Evolutionary conservation across 2,329 filamentous ascomycete genomes (phyloP).

Genomic region (Hypoxylon sp.): DNA sequence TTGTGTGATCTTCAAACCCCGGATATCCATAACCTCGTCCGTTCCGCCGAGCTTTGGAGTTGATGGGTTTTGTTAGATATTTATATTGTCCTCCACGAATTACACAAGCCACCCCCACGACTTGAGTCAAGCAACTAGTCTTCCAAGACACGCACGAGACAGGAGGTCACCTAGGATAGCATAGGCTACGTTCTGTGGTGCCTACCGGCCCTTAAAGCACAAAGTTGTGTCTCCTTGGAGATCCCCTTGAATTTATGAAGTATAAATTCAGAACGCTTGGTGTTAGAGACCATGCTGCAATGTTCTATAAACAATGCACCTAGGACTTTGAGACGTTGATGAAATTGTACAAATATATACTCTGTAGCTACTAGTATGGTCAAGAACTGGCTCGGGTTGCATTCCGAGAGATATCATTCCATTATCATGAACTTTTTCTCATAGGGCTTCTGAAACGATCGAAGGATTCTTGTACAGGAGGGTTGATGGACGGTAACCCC

Average conservation of each 20-base stretch:
- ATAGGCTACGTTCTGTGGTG: not conserved
- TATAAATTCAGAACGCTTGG: constrained; percentile 8
- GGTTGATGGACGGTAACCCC: constrained; percentile 8
- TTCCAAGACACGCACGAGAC: constrained; percentile 17
- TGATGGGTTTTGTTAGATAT: too few species aligned
- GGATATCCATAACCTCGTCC: not conserved
- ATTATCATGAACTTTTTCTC: constrained; percentile 21
- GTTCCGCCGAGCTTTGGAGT: constrained; percentile 2
- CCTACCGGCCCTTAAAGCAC: constrained; percentile 5
- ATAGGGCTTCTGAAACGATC: constrained; percentile 23
- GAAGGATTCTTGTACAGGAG: constrained; percentile 30
- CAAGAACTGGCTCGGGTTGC: constrained; percentile 8
- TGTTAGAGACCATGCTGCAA: constrained; percentile 11
- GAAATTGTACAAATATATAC: constrained; percentile 9
- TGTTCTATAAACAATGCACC: constrained; percentile 9
- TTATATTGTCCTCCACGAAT: not conserved
- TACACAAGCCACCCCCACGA: constrained; percentile 14
- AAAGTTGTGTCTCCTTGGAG: not conserved
- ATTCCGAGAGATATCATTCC: constrained; percentile 2
- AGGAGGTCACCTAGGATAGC: constrained; percentile 6
- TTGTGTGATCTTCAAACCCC: constrained; percentile 2
- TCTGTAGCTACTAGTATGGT: not conserved
- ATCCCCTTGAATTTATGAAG: not conserved
- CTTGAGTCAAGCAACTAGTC: constrained; percentile 5
- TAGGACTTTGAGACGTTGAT: constrained; percentile 11